Base-by-base conservation (phyloP, 2,329 filamentous ascomycete genomes). In the Dactylellina haptotyla region DNA sequence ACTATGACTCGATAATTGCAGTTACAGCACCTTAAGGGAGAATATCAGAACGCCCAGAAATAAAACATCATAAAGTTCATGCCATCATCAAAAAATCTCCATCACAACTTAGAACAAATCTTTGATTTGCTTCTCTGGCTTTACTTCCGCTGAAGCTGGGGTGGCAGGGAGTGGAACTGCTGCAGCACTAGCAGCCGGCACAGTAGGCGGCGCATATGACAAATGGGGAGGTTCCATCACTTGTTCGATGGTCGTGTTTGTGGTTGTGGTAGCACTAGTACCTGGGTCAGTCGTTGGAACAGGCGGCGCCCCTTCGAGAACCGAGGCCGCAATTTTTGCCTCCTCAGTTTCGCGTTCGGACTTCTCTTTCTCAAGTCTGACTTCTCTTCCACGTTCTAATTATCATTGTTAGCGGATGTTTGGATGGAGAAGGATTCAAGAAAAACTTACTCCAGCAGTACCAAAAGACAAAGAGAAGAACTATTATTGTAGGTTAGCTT, bases 381-480 rank as follows among this genome's bases (percentile, higher is more conserved):
- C 89, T 82, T 99, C 94, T 46, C 88, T 88, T 39, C 95, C 95
- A 61, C 95, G 90, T 83, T 98, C 66, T 72, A 54, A 16, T 12
- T n/a, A 39, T 12, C 32, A 12, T 45, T 39, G 20, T 34, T 67
- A 18, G 18, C 30, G 28, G 37, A 23, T 30, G 12, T 3, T 46
- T 48, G 3, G 34, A 12, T 34, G n/a, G 16, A 20, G 23, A 16
- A 25, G 3, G 14, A 26, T 4, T 25, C 28, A 18, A 46, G 16
- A 4, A 18, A 25, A 30, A 70, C 65, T 72, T 63, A 72, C 66
- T 98, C 82, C 98, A 90, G 82, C 93, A 98, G 82, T 98, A 99
- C 93, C 94, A 99, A 78, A 98, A 89, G 46, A 96, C 92, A 79
- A 97, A 95, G 65, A 99, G 86, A 14, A 98, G 85, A 62, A 98